Evolutionary conservation across 2,329 filamentous ascomycete species (phyloP), one percentile per base, ranked within the genome.

Genomic region (Huntiella moniliformis): DNA sequence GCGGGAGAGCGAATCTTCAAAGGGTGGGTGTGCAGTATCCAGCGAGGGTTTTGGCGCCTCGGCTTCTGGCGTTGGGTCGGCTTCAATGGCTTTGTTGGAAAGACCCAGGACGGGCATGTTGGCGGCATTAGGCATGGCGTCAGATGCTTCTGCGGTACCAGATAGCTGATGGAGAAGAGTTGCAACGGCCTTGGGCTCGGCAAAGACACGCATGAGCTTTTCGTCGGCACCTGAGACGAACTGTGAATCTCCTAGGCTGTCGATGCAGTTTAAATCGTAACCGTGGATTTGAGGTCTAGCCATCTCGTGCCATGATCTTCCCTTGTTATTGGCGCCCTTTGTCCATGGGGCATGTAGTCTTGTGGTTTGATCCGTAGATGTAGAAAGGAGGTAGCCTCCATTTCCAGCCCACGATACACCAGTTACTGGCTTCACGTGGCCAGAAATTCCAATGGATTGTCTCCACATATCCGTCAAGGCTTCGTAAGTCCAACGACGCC

Each of bases 141-240:
- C 60, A 2, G 61, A 56, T 10, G 52, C 54, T 3, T 46, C 52
- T 8, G 41, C 44, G 33, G 64, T 60, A 4, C 72, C 76, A 51
- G 78, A 79, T 2, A 93, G 68, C 6, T 67, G 71, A 48, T 70
- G 63, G 2, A 95, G 70, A 53, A 96, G 70, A 13, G 71, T 67
- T 0, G 86, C 86, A 7, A 93, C 82, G 4, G 81, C 80, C 57
- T 77, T 82, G 4, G 91, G 91, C 61, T 94, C 79, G 56, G 82
- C 79, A 61, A 98, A 98, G 2, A 98, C 88, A 17, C 91, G 80
- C 59, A 98, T 74, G n/a, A 98, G 74, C 63, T 98, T 98, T 66
- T 98, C 91, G 53, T 98, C 91, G 3, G 91, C 91, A 5, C 91
- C 91, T 2, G 87, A 93, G 16, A 96, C 80, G 57, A 98, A 98